Conservation (phyloP, 495 filamentous ascomycete species). For the Penicillium nucicola region DNA sequence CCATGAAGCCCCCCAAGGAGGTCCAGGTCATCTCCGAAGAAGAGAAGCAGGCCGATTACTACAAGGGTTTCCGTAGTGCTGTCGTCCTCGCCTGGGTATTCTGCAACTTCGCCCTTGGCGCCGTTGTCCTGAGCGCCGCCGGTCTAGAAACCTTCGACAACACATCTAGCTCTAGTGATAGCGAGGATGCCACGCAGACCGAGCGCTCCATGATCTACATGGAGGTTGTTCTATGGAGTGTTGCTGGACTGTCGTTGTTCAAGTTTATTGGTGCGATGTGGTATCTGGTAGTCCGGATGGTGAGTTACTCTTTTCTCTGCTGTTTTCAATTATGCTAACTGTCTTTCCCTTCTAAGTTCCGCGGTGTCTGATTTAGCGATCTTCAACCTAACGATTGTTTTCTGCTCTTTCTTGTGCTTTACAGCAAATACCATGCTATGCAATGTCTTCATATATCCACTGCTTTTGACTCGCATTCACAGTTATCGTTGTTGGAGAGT, state of each 20-base stretch:
- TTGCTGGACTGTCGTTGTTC: constrained; percentile 81
- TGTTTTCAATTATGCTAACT: constrained; percentile 14
- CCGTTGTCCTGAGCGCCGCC: constrained; percentile 81
- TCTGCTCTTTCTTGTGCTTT: constrained; percentile 17
- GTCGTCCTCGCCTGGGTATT: constrained; percentile 97
- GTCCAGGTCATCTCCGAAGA: constrained; percentile 54
- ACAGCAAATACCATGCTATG: constrained; percentile 1
- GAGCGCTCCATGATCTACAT: constrained; percentile 75
- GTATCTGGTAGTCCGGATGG: constrained; percentile 93
- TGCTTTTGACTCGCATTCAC: constrained; percentile 13
- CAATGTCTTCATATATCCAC: constrained; percentile 22
- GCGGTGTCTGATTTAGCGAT: constrained; percentile 40
- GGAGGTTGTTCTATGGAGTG: constrained; percentile 86
- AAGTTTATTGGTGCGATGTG: constrained; percentile 90
- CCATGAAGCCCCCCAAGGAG: constrained; percentile 66
- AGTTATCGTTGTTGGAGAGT: not conserved
- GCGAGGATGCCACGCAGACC: constrained; percentile 41
- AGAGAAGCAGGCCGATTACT: constrained; percentile 96
- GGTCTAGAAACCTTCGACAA: constrained; percentile 66
- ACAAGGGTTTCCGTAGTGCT: constrained; percentile 88
- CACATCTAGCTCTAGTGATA: constrained; percentile 14
- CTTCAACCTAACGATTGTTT: constrained; percentile 13
- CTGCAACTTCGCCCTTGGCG: constrained; percentile 85
- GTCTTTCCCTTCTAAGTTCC: constrained; percentile 41
- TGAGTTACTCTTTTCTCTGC: constrained; percentile 8